Base-by-base conservation (phyloP, 176 grass and related monocot genomes). In the Eremochloa ophiuroides region DNA sequence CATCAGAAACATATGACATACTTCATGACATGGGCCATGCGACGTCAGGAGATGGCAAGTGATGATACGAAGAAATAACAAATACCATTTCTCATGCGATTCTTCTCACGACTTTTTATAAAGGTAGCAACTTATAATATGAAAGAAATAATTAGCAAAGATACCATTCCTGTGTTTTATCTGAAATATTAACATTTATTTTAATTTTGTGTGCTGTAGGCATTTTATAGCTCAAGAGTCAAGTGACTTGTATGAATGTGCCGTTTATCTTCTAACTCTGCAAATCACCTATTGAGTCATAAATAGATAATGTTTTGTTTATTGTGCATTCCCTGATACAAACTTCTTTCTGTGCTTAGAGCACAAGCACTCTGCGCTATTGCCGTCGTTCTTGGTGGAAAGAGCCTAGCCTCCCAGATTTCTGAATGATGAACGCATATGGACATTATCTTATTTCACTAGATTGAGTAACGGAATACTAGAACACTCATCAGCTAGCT, bases 171-270 rank as follows among this genome's bases (percentile, higher is more conserved):
- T 53, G 9, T 79, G 38, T 43, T 82, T 86, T 59, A 20, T 48
- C 27, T 26, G 42, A 26, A 73, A 79, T 66, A 12, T 69, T 86
- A 18, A 79, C 74, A 29, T 78, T 33, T 34, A 8, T 26, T 51
- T 77, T 79, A 28, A 74, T 75, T n/a, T 78, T 74, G 16, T 77
- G 6, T 85, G 64, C 6, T 85, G 50, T 76, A 99, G 97, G 93
- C 97, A 78, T 99, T 99, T 90, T 99, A n/a, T n/a, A n/a, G n/a
- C 93, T 60, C 78, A 99, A 94, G 74, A 99, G 97, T 63, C 97
- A 99, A 91, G 97, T 96, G 91, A 83, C 30, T 27, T 74, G 12
- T 66, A 39, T 75, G 34, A 28, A 35, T 42, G 56, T 65, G 26
- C 46, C 86, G 5, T 66, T 81, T 29, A 75, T 34, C 42, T 78